Base-by-base conservation (phyloP, 345 rosid genomes). In the Excoecaria agallocha region DNA sequence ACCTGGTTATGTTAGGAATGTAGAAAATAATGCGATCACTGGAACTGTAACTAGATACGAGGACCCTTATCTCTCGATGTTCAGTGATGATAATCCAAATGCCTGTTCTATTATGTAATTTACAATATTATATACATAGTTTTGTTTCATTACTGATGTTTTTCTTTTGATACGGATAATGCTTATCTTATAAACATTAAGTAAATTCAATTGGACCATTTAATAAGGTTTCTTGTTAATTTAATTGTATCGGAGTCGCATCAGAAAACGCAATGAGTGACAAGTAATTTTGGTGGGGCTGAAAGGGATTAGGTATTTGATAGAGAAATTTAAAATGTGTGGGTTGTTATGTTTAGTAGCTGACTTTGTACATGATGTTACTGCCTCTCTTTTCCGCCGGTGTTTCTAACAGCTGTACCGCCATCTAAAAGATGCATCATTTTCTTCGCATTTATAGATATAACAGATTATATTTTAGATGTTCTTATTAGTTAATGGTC, bases 71-170 rank as follows among this genome's bases (percentile, higher is more conserved):
- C 72, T 81, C 25, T 73, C 86, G 52, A 74, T 84, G 84, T 88
- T 91, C 81, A 91, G 96, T 79, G 97, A 89, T 78, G 98, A 94
- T 37, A 94, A 94, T 79, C 98, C 98, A 50, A 94, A 94, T 81
- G 98, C 98, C 45, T 94, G 98, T 74, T 88, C 89, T 13, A 67
- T 94, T 73, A 92, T 94, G 98, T 91, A 86, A 71, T 51, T 10
- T 55, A 30, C 30, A 30, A 30, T 30, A 30, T 30, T 30, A 30
- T 30, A 30, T 30, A 30, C 30, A 30, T 30, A 30, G 30, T 30
- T 30, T 30, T 30, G 30, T 30, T 30, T 30, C 30, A 30, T 30
- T 1, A 30, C 30, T 30, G 30, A 30, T 2, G 30, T 30, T 30
- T 30, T 30, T 30, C 30, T 30, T 30, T 30, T 2, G 2, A 30